A percentile compares a stretch with the other conserved stretches of the same genome.
These are phyloP conservation scores for Amaranthus palmeri DNA, from an alignment of 148 eudicot genomes.

Conservation along the genomic window DNA sequence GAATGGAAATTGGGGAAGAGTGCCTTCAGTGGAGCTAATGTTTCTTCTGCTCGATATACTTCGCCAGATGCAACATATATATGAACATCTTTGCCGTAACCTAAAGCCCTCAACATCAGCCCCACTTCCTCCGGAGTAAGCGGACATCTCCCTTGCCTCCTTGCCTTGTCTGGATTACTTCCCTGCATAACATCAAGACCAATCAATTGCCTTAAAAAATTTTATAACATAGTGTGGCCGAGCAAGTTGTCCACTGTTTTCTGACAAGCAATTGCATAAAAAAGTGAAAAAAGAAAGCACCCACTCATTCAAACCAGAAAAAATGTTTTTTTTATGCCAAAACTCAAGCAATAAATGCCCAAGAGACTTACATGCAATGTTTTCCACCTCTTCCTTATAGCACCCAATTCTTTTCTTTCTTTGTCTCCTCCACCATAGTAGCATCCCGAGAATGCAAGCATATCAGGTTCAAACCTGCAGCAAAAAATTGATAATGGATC, in stretches of 20 bases:
- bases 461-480: slow-evolving; percentile 96
- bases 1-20: slow-evolving; percentile 91
- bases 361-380: slow-evolving; percentile 79
- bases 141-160: slow-evolving; percentile 97
- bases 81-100: slow-evolving; percentile 73
- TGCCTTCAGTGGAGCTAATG: slow-evolving; percentile 77
- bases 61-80: slow-evolving; percentile 97
- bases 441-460: slow-evolving; percentile 99
- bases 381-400: slow-evolving; percentile 90
- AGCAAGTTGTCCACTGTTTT: background rate
- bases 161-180: slow-evolving; percentile 74
- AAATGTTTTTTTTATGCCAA: background rate
- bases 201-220: slow-evolving; percentile 3
- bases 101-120: slow-evolving; percentile 90
- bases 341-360: slow-evolving; percentile 1
- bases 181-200: slow-evolving; percentile 39
- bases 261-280: background rate
- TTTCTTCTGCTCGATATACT: slow-evolving; percentile 86
- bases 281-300: background rate
- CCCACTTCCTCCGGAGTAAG: slow-evolving; percentile 99
- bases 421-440: slow-evolving; percentile 97
- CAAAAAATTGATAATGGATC: slow-evolving; percentile 14
- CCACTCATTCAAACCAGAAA: background rate
- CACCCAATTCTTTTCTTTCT: slow-evolving; percentile 75
- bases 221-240: background rate